A percentile compares a stretch with the other conserved stretches of the same genome.
Conservation (phyloP, 805 yeast genomes). For the Tetrapisispora arboricola region DNA sequence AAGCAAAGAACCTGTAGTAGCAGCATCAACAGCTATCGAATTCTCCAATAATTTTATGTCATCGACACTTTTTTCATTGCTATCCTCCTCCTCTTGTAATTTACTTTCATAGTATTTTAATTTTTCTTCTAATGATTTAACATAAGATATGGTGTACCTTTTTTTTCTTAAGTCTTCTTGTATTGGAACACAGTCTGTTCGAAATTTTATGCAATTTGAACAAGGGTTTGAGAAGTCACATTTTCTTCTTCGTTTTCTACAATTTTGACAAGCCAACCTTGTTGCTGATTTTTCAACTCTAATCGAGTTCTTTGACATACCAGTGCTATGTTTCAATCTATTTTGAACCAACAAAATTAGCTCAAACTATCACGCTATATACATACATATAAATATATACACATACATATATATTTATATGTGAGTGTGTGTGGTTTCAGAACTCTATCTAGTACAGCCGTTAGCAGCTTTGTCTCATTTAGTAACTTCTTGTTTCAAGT, state of each 20-base stretch:
- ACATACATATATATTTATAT: too few relatives aligned
- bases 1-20: not conserved
- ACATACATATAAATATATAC: too few relatives aligned
- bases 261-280: conserved; percentile 12
- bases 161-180: conserved; percentile 37
- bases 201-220: conserved; percentile 33
- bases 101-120: conserved; percentile 15
- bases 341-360: too few relatives aligned
- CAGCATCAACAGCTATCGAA: conserved; percentile 4
- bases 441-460: too few relatives aligned
- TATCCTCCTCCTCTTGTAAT: conserved; percentile 1
- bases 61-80: conserved; percentile 6
- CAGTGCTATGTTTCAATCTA: too few relatives aligned
- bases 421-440: too few relatives aligned
- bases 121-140: conserved; percentile 30
- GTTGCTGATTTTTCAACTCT: not conserved
- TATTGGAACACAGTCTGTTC: conserved; percentile 35
- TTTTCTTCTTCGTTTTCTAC: conserved; percentile 29
- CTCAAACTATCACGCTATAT: too few relatives aligned
- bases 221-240: conserved; percentile 40
- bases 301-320: too few relatives aligned
- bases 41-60: conserved; percentile 6
- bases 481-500: too few relatives aligned
- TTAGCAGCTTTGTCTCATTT: too few relatives aligned
- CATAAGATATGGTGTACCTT: conserved; percentile 38